Conservation (phyloP, 2,329 filamentous ascomycete genomes). For the Xylaria digitata region DNA sequence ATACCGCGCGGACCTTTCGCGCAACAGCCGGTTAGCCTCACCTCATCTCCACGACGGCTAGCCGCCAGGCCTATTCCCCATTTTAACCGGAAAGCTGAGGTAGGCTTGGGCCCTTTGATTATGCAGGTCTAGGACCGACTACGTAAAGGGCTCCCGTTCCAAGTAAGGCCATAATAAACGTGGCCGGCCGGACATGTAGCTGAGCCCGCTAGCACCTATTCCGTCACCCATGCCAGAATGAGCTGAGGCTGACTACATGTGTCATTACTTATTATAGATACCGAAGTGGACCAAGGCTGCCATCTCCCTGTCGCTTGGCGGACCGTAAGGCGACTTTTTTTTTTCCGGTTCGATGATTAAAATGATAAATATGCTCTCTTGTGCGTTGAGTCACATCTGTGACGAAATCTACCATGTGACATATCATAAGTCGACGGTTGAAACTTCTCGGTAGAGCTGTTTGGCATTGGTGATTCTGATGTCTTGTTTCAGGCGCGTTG, state of each 20-base stretch:
- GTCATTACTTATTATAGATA: conserved; percentile 31
- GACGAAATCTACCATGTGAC: not conserved
- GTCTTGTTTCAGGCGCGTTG: too few species aligned
- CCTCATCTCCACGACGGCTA: conserved; percentile 24
- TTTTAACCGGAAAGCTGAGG: conserved; percentile 19
- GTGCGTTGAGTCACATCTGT: too few species aligned
- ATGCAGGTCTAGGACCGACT: conserved; percentile 26
- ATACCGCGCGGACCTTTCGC: conserved; percentile 10
- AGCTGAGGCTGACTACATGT: conserved; percentile 31
- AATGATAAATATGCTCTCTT: not conserved
- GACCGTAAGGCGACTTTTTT: conserved; percentile 10
- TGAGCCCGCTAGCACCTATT: conserved; percentile 28
- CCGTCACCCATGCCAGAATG: conserved; percentile 6
- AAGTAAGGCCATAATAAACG: conserved; percentile 8
- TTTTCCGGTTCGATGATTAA: not conserved
- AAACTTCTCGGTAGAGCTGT: not conserved
- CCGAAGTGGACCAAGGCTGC: not conserved
- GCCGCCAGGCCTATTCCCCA: conserved; percentile 28
- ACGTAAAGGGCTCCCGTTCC: too few species aligned
- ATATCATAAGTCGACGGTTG: conserved; percentile 1
- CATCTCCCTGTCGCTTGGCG: conserved; percentile 19
- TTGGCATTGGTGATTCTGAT: not conserved
- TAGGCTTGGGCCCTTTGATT: conserved; percentile 10
- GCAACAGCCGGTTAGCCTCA: conserved; percentile 9
- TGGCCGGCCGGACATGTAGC: conserved; percentile 11